Evolutionary conservation across 2,329 filamentous ascomycete genomes (phyloP).

Genomic region (Dryadomyces quercivorus): DNA sequence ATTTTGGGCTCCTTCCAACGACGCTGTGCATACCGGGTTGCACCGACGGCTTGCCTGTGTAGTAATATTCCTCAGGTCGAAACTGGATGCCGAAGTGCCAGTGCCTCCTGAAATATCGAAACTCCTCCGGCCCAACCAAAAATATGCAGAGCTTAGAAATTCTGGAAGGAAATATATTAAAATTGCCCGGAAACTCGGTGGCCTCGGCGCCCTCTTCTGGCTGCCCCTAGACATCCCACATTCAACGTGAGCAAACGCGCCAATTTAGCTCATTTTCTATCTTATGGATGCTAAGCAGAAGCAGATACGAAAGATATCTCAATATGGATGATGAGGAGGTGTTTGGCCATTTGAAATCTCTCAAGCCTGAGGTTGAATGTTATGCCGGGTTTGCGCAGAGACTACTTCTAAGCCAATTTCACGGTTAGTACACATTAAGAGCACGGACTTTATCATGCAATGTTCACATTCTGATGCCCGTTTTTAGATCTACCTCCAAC

Average conservation of each 20-base stretch:
- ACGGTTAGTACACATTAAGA: not conserved
- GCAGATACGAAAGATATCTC: conserved; percentile 4
- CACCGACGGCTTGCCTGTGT: conserved; percentile 1
- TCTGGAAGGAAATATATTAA: conserved; percentile 2
- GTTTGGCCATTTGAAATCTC: not conserved
- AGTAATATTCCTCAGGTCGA: not conserved
- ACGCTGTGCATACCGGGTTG: not conserved
- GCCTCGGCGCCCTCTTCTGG: conserved; percentile 2
- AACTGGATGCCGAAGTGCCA: not conserved
- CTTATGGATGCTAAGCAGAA: not conserved
- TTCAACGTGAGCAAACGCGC: not conserved
- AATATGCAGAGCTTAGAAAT: not conserved
- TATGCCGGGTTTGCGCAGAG: conserved; percentile 1
- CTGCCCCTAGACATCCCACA: not conserved
- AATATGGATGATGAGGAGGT: conserved; percentile 1
- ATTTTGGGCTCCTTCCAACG: not conserved
- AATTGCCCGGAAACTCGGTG: conserved; percentile 1
- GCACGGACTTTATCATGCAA: not conserved
- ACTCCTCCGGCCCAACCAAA: not conserved
- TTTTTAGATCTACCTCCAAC: not conserved
- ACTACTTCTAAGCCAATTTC: not conserved
- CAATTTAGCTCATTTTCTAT: not conserved
- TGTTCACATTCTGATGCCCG: not conserved
- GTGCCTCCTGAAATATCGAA: not conserved
- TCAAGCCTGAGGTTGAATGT: not conserved